These are phyloP conservation scores for Gnetum montanum DNA, from an alignment of 75 land plant genomes.

Conservation along the genomic window DNA sequence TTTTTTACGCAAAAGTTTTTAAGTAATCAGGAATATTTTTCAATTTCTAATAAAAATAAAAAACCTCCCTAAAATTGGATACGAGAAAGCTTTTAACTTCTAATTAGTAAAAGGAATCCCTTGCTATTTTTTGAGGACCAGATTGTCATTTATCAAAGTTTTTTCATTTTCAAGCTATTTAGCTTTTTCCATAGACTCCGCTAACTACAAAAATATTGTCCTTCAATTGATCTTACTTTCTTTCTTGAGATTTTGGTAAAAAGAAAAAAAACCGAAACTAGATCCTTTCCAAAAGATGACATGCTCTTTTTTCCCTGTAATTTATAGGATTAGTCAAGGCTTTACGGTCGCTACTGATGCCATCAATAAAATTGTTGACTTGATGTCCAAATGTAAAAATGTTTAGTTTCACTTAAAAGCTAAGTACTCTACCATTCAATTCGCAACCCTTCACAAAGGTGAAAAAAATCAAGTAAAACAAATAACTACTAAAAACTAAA, in stretches of 20 bases:
- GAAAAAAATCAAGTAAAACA: no score
- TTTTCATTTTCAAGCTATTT: neutral
- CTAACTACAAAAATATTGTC: neutral
- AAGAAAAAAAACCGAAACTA: no score
- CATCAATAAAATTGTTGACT: neutral
- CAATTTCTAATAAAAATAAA: neutral
- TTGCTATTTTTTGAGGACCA: neutral
- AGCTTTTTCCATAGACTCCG: neutral
- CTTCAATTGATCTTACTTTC: neutral
- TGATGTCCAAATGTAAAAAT: no score
- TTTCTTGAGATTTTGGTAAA: neutral
- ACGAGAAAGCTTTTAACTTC: neutral
- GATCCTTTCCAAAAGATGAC: no score
- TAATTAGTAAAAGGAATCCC: conserved; percentile 1
- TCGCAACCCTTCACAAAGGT: no score
- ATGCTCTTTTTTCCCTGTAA: no score
- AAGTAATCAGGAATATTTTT: neutral
- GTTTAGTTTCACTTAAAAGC: no score
- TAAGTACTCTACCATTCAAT: no score
- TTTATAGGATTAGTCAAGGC: neutral
- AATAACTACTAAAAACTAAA: no score
- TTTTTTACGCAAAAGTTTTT: neutral
- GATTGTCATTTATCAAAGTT: neutral
- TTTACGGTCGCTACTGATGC: neutral
- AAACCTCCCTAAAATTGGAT: neutral